A percentile compares a stretch with the other conserved stretches of the same genome.
Evolutionary conservation across 208 protist species (phyloP).

Genomic region (Leishmania arabica): DNA sequence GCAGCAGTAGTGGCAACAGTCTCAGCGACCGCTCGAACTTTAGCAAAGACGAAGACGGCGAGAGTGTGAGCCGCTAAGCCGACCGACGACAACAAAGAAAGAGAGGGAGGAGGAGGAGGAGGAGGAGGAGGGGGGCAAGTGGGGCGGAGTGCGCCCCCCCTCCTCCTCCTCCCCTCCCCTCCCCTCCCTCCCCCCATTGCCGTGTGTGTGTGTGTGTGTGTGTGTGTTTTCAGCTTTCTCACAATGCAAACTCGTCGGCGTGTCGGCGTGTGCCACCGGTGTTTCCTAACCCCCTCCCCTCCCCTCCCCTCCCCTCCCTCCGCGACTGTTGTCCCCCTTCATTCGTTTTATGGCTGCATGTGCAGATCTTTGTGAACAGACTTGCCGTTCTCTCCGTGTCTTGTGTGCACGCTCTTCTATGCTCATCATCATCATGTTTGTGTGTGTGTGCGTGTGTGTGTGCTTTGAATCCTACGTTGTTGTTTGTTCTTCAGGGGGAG

Average conservation of each 20-base stretch:
- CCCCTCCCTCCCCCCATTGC: not conserved
- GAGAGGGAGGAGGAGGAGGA: too few species aligned
- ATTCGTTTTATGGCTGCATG: too few species aligned
- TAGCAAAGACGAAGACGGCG: slow-evolving; percentile 4
- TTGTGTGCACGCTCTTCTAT: not conserved
- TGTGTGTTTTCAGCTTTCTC: too few species aligned
- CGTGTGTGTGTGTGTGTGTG: not conserved
- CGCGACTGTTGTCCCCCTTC: too few species aligned
- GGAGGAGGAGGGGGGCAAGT: too few species aligned
- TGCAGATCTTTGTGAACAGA: not conserved
- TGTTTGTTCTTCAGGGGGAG: not conserved
- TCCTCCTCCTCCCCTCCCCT: not conserved
- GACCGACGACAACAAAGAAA: not conserved
- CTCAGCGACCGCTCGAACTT: not conserved
- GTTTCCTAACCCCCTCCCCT: too few species aligned
- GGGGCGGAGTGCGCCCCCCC: not conserved
- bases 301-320: too few species aligned
- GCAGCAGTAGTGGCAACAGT: not conserved
- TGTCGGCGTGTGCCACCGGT: not conserved
- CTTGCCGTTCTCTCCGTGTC: not conserved
- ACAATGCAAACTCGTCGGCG: not conserved
- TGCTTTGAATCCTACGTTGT: not conserved
- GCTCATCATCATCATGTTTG: not conserved
- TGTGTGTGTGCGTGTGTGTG: not conserved
- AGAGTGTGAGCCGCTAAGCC: not conserved